phyloP scores from a whole-genome alignment of 345 rosid genomes.

The Acer saccharum region DNA sequence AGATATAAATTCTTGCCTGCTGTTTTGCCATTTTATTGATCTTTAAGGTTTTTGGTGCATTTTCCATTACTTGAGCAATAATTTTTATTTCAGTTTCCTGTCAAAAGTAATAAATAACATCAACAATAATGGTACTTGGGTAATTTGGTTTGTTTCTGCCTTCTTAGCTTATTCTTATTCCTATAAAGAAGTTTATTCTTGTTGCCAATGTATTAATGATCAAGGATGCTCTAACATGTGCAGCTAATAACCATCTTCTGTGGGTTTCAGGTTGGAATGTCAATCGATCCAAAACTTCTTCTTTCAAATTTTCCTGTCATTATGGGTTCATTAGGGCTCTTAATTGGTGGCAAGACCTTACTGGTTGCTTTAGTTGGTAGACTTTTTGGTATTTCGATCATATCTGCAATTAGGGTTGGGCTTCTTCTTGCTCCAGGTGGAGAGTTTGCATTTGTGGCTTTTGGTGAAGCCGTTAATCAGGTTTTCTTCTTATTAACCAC shows the following conservation, averaged over 20 bases:
- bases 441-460: constrained; percentile 98
- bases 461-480: constrained; percentile 99
- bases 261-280: constrained; percentile 94
- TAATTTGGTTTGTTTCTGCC: constrained; percentile 19
- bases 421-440: constrained; percentile 99
- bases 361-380: constrained; percentile 79
- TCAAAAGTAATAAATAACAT: not conserved
- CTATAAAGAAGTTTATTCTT: not conserved
- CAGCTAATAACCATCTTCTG: constrained; percentile 29
- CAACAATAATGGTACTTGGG: not conserved
- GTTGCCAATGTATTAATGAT: constrained; percentile 19
- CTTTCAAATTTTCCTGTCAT: constrained; percentile 83
- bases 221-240: constrained; percentile 16
- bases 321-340: constrained; percentile 72
- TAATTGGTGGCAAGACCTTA: constrained; percentile 84
- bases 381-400: constrained; percentile 79
- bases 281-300: constrained; percentile 96
- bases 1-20: not conserved
- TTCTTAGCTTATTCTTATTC: constrained; percentile 11
- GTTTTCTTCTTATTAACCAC: constrained; percentile 35
- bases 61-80: not conserved
- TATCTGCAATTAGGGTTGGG: constrained; percentile 87
- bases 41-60: not conserved
- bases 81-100: not conserved
- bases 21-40: not conserved